Conservation (phyloP, 352 stramenopile species). For the Globisporangium iwayamae region DNA sequence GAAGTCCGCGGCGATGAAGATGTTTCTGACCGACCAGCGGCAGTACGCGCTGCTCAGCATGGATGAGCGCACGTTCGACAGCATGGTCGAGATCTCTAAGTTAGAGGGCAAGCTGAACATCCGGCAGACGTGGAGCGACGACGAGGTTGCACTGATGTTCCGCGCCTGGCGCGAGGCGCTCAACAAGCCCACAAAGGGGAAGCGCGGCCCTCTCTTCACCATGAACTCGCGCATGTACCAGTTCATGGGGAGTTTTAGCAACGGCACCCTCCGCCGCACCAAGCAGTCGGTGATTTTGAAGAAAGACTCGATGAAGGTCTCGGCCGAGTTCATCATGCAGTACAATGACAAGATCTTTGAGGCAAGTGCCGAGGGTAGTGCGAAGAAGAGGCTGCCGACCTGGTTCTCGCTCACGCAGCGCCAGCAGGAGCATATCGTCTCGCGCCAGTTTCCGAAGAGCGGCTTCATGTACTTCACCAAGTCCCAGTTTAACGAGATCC, state of each 20-base stretch:
- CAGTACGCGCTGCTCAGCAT: slow-evolving; percentile 12
- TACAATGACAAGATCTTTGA: slow-evolving; percentile 6
- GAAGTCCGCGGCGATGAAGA: neutral
- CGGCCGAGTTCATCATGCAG: slow-evolving; percentile 10
- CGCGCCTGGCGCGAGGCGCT: slow-evolving; percentile 13
- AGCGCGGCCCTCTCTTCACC: neutral
- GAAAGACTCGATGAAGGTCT: slow-evolving; percentile 14
- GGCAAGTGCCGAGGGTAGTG: neutral
- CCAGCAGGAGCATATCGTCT: slow-evolving; percentile 13
- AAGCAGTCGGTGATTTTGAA: slow-evolving; percentile 16
- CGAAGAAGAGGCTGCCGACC: neutral
- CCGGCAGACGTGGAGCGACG: slow-evolving; percentile 11
- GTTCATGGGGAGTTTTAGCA: slow-evolving; percentile 6
- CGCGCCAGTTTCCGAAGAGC: slow-evolving; percentile 4
- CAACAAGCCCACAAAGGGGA: neutral
- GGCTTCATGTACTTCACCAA: slow-evolving; percentile 17
- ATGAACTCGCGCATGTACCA: slow-evolving; percentile 16
- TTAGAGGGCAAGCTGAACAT: slow-evolving; percentile 12
- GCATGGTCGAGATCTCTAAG: slow-evolving; percentile 12
- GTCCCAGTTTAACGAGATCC: slow-evolving; percentile 7
- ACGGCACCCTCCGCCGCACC: slow-evolving; percentile 7
- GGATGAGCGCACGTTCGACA: slow-evolving; percentile 10
- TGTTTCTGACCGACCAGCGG: slow-evolving; percentile 10
- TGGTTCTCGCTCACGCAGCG: slow-evolving; percentile 10
- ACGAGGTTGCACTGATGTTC: slow-evolving; percentile 12